Percentiles rank a stretch among this genome's conserved stretches.
Evolutionary conservation across 1,284 basidiomycete genomes (phyloP).

Genomic region (Boletus sp.): DNA sequence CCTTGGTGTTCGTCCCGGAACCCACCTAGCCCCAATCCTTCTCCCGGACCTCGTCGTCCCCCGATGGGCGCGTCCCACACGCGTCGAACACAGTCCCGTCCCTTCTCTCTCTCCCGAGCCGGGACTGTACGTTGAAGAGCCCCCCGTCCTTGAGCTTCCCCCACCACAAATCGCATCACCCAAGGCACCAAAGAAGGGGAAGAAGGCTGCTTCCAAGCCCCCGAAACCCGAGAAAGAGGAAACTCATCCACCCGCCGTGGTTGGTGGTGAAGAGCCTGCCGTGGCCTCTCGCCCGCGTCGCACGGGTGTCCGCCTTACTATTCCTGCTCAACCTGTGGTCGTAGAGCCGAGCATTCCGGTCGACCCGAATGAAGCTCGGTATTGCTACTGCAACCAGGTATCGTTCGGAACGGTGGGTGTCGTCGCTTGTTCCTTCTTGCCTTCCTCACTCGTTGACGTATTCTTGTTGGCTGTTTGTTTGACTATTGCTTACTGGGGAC

Average conservation of each 20-base stretch:
- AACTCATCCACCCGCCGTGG: conserved; percentile 1
- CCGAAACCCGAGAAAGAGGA: conserved; percentile 23
- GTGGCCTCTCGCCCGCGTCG: conserved; percentile 22
- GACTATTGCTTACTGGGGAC: conserved; percentile 3
- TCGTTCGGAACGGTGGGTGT: conserved; percentile 69
- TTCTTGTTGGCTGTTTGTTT: background rate
- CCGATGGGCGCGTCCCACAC: conserved; percentile 43
- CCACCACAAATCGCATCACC: conserved; percentile 7
- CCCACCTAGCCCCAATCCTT: conserved; percentile 49
- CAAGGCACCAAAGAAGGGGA: conserved; percentile 23
- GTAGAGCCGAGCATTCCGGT: conserved; percentile 20
- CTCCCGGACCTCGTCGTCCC: conserved; percentile 59
- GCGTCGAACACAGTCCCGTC: conserved; percentile 41
- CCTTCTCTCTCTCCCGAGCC: conserved; percentile 34
- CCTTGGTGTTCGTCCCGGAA: conserved; percentile 49
- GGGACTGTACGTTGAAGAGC: conserved; percentile 24
- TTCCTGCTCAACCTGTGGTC: conserved; percentile 32
- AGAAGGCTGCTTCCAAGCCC: conserved; percentile 21
- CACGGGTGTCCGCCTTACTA: conserved; percentile 38
- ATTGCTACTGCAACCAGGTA: conserved; percentile 74
- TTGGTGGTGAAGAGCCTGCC: conserved; percentile 14
- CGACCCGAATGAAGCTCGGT: conserved; percentile 54
- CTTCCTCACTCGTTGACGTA: no score
- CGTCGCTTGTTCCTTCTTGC: background rate
- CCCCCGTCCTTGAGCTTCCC: conserved; percentile 11